A percentile compares a stretch with the other conserved stretches of the same genome.
These are phyloP conservation scores for Sistotremastrum niveocremeum DNA, from an alignment of 768 basidiomycete species.

Conservation along the genomic window DNA sequence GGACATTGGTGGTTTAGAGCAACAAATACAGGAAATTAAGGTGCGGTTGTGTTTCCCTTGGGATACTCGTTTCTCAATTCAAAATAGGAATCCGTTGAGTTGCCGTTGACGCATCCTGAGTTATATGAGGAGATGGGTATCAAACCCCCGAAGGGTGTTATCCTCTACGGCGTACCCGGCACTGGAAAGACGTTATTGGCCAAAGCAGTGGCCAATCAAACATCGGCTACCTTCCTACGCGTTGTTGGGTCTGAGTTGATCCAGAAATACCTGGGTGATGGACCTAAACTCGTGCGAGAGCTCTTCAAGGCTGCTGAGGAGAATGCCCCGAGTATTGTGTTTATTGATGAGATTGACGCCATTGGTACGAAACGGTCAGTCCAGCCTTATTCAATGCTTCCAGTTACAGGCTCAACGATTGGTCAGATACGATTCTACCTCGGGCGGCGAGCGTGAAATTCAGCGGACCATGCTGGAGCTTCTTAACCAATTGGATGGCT, in stretches of 20 bases:
- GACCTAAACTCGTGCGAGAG: slow-evolving; percentile 95
- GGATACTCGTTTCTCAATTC: neutral
- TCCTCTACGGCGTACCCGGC: slow-evolving; percentile 95
- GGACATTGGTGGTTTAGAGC: slow-evolving; percentile 93
- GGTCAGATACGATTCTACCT: slow-evolving; percentile 88
- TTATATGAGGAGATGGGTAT: slow-evolving; percentile 99
- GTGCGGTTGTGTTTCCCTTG: slow-evolving; percentile 23
- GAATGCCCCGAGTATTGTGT: slow-evolving; percentile 95
- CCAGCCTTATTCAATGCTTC: neutral
- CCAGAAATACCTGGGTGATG: slow-evolving; percentile 98
- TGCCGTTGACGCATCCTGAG: slow-evolving; percentile 95
- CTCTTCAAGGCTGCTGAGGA: slow-evolving; percentile 96
- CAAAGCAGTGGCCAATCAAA: slow-evolving; percentile 96
- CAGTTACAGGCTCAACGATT: neutral
- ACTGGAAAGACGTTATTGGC: slow-evolving; percentile 97
- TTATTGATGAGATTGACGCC: slow-evolving; percentile 99
- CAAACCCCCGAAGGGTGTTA: slow-evolving; percentile 98
- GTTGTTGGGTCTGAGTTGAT: slow-evolving; percentile 97
- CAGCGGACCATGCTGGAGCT: slow-evolving; percentile 99
- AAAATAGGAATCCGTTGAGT: slow-evolving; percentile 88
- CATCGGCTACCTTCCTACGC: slow-evolving; percentile 93
- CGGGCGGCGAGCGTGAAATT: slow-evolving; percentile 97
- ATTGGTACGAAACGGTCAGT: slow-evolving; percentile 91
- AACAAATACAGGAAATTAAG: slow-evolving; percentile 99
- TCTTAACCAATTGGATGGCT: slow-evolving; percentile 97